Conservation (phyloP, 2,329 filamentous ascomycete species). For the Exophiala aquamarina region DNA sequence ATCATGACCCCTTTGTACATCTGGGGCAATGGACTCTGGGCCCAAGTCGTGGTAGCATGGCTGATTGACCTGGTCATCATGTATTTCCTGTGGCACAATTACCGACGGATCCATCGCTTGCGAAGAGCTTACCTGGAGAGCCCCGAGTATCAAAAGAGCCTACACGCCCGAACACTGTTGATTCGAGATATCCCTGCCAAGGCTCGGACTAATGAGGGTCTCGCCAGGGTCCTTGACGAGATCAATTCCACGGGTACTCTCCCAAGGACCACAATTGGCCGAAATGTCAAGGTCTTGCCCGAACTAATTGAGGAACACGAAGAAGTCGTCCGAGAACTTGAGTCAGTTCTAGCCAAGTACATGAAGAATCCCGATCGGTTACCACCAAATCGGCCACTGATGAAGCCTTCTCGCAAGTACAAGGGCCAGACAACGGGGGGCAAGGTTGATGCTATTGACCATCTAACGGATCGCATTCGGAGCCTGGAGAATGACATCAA, state of each 20-base stretch:
- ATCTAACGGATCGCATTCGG: conserved; percentile 80
- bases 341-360: conserved; percentile 83
- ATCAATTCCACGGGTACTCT: conserved; percentile 76
- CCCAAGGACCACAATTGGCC: conserved; percentile 77
- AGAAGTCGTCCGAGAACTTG: conserved; percentile 75
- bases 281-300: conserved; percentile 89
- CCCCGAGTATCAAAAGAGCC: conserved; percentile 80
- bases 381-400: conserved; percentile 73
- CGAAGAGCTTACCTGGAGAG: conserved; percentile 80
- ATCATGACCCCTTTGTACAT: conserved; percentile 55
- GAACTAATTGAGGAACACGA: conserved; percentile 82
- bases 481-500: conserved; percentile 81
- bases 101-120: conserved; percentile 68
- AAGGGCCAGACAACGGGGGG: conserved; percentile 66
- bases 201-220: conserved; percentile 79
- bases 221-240: conserved; percentile 77
- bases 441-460: conserved; percentile 92
- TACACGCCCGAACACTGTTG: conserved; percentile 70
- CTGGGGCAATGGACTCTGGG: conserved; percentile 53
- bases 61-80: conserved; percentile 73
- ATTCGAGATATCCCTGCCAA: conserved; percentile 79
- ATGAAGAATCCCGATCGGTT: conserved; percentile 81
- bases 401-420: conserved; percentile 67
- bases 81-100: conserved; percentile 88
- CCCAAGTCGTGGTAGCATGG: conserved; percentile 59